Conservation (phyloP, 495 filamentous ascomycete species). For the Sordaria brevicollis region DNA sequence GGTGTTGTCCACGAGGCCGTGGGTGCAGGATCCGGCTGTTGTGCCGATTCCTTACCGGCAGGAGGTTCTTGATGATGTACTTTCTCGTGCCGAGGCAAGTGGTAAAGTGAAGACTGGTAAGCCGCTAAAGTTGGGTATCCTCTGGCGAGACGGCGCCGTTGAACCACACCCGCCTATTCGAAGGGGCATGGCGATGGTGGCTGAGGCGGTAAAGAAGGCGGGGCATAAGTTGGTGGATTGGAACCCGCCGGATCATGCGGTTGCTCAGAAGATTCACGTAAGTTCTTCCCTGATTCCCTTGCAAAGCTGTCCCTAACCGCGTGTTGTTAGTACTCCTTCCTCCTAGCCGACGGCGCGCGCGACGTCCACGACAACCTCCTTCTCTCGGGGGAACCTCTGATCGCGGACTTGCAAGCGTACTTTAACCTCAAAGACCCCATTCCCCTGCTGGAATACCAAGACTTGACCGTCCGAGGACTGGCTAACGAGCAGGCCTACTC, state of each 20-base stretch:
- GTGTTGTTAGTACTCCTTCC: constrained; percentile 19
- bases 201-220: constrained; percentile 21
- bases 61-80: constrained; percentile 5
- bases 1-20: constrained; percentile 14
- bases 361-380: constrained; percentile 28
- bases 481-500: constrained; percentile 21
- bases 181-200: constrained; percentile 29
- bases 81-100: constrained; percentile 3
- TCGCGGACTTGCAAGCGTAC: not conserved
- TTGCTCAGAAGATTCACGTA: constrained; percentile 23
- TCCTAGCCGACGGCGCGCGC: constrained; percentile 28
- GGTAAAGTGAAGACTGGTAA: not conserved
- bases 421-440: constrained; percentile 24
- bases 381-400: constrained; percentile 37
- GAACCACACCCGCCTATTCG: constrained; percentile 43
- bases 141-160: constrained; percentile 45
- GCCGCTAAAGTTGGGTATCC: constrained; percentile 37
- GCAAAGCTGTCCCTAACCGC: too few relatives aligned
- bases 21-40: constrained; percentile 17
- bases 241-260: constrained; percentile 30
- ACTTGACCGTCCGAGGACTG: constrained; percentile 10
- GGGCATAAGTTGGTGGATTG: constrained; percentile 32
- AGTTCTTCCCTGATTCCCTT: not conserved
- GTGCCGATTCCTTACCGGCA: constrained; percentile 22
- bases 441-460: constrained; percentile 28